Evolutionary conservation across 352 stramenopile species (phyloP), one percentile per base, ranked within the genome.

Genomic region (Aphanomyces astaci): DNA sequence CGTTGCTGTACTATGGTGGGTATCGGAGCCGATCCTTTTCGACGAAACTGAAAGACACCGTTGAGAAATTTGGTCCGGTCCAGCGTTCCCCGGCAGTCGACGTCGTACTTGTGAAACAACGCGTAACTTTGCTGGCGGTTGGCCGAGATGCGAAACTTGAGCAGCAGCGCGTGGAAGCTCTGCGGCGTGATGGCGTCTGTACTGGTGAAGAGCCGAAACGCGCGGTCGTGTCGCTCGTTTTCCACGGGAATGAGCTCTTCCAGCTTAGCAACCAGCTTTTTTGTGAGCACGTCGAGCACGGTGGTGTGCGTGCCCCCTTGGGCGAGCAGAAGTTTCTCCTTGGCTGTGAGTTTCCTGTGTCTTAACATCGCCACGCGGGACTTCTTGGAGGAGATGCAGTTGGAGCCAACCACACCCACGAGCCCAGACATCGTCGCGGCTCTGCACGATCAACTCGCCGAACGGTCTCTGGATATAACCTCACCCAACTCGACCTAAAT

Each of bases 161-260:
- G 72, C 25, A 90, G 74, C 30, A 85, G 86, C 73, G 79, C 72
- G 13, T 87, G 76, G 55, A 92, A 92, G 2, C 73, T 80, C 60
- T 90, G 79, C 3, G 76, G 72, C 0, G 80, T 84, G 70, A 92
- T 90, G 19, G 75, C 78, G 65, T 89, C 90, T 15, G 78, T 89
- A 13, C 80, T 88, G 46, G 84, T 92, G 67, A 91, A 92, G 68
- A 80, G 87, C 11, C 78, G 78, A 48, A 92, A 92, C 2, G 84
- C 84, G 39, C 89, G 56, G 17, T 68, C 62, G 17, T 59, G 10
- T 15, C 62, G 62, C 27, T 68, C 62, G 51, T 68, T 68, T 31
- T 68, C 62, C 28, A 68, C 22, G 10, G 62, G 62, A 45, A 68
- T 68, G 19, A 68, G 33, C 28, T 45, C 48, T 19, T 68, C 62